Evolutionary conservation across 495 filamentous ascomycete genomes (phyloP).

Genomic region (Penicillium crystallinum): DNA sequence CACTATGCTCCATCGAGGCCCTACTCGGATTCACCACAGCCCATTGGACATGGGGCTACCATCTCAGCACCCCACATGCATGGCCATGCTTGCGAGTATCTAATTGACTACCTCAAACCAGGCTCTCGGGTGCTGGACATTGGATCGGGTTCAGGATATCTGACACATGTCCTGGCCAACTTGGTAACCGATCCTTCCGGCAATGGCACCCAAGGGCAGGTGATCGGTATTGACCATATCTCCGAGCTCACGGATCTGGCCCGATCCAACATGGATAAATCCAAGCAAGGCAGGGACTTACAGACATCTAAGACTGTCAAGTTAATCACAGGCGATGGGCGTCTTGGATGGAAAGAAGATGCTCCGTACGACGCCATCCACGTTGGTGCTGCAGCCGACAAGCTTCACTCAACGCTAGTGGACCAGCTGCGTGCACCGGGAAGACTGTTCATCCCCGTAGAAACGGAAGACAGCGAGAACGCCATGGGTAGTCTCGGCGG

Average conservation of each 20-base stretch:
- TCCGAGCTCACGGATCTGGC: constrained; percentile 68
- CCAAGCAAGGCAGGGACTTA: constrained; percentile 55
- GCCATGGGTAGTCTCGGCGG: constrained; percentile 10
- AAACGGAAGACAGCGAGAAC: constrained; percentile 41
- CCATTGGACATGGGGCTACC: constrained; percentile 82
- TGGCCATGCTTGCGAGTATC: constrained; percentile 65
- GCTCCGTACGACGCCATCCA: constrained; percentile 87
- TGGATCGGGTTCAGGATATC: constrained; percentile 84
- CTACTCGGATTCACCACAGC: constrained; percentile 87
- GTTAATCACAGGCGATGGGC: constrained; percentile 78
- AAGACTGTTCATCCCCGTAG: constrained; percentile 83
- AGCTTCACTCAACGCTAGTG: constrained; percentile 66
- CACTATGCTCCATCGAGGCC: constrained; percentile 70
- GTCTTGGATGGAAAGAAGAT: constrained; percentile 61
- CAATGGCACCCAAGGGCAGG: constrained; percentile 39
- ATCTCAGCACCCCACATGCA: constrained; percentile 99
- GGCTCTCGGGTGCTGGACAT: constrained; percentile 71
- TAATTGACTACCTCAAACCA: constrained; percentile 55
- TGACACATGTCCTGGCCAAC: constrained; percentile 85
- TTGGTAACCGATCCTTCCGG: constrained; percentile 53
- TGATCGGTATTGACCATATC: constrained; percentile 90
- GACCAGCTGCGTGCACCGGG: constrained; percentile 78
- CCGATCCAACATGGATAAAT: constrained; percentile 67
- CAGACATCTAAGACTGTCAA: constrained; percentile 56
- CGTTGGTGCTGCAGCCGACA: constrained; percentile 81